Percentiles rank a stretch among this genome's conserved stretches.
These are phyloP conservation scores for Trametes villosa DNA, from an alignment of 768 basidiomycete species.

Conservation along the genomic window DNA sequence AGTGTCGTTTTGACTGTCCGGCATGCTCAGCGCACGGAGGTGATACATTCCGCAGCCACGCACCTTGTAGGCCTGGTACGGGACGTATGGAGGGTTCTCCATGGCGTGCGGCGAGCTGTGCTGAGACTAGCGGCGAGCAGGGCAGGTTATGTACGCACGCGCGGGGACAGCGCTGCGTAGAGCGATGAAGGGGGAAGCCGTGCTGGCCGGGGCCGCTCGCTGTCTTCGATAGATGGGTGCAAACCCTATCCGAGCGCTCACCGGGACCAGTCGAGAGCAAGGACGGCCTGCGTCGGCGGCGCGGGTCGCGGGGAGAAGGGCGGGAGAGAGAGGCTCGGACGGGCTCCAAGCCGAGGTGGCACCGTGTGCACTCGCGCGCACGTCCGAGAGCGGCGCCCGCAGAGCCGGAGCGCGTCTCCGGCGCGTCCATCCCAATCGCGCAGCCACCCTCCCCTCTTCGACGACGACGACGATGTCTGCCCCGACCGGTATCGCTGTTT, in stretches of 20 bases:
- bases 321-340: neutral
- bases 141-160: neutral
- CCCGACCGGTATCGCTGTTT: slow-evolving; percentile 70
- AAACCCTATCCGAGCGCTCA: neutral
- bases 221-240: slow-evolving; percentile 1
- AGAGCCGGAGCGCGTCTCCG: slow-evolving; percentile 5
- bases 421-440: neutral
- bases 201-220: slow-evolving; percentile 16
- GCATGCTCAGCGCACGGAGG: neutral
- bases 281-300: slow-evolving; percentile 4
- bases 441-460: neutral
- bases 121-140: neutral
- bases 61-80: slow-evolving; percentile 57
- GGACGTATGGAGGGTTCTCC: slow-evolving; percentile 41
- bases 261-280: neutral
- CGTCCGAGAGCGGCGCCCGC: neutral
- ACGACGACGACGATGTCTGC: slow-evolving; percentile 60
- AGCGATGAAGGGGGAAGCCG: slow-evolving; percentile 19
- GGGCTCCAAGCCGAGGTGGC: neutral
- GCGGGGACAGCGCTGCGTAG: slow-evolving; percentile 12
- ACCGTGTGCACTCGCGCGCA: neutral
- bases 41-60: slow-evolving; percentile 6
- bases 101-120: slow-evolving; percentile 19
- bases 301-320: neutral
- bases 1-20: slow-evolving; percentile 52